phyloP scores from a whole-genome alignment of 352 stramenopile species.

The Pythium grandisporangium region DNA sequence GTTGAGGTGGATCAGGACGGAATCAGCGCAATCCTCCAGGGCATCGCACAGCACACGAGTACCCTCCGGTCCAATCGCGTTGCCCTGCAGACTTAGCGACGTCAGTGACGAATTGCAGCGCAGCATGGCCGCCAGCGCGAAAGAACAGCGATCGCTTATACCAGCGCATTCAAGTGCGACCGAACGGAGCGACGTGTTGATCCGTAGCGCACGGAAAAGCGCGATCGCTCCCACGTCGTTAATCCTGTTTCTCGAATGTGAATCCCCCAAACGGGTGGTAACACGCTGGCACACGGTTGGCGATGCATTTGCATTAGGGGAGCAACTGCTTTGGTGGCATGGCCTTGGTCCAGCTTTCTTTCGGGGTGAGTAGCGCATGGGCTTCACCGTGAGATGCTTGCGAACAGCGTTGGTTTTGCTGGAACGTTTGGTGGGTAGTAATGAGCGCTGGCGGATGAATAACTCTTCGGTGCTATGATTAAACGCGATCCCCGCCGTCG shows the following conservation, averaged over 20 bases:
- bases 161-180: conserved; percentile 37
- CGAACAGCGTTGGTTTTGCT: conserved; percentile 1
- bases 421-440: background rate
- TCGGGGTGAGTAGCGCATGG: no score
- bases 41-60: conserved; percentile 40
- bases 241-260: conserved; percentile 6
- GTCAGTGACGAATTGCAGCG: conserved; percentile 49
- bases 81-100: conserved; percentile 35
- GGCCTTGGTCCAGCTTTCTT: no score
- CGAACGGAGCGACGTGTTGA: conserved; percentile 35
- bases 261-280: no score
- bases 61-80: conserved; percentile 37
- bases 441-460: conserved; percentile 9
- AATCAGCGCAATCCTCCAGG: conserved; percentile 51
- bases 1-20: conserved; percentile 43
- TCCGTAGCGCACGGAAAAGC: conserved; percentile 12
- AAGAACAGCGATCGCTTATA: conserved; percentile 39
- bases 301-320: background rate
- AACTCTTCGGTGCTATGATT: conserved; percentile 15
- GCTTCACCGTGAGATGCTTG: background rate
- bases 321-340: conserved; percentile 6
- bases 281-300: no score
- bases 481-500: conserved; percentile 8
- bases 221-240: conserved; percentile 2
- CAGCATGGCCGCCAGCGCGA: conserved; percentile 47